Evolutionary conservation across 352 stramenopile species (phyloP), one percentile per base, ranked within the genome.

Genomic region (Phytophthora colocasiae): DNA sequence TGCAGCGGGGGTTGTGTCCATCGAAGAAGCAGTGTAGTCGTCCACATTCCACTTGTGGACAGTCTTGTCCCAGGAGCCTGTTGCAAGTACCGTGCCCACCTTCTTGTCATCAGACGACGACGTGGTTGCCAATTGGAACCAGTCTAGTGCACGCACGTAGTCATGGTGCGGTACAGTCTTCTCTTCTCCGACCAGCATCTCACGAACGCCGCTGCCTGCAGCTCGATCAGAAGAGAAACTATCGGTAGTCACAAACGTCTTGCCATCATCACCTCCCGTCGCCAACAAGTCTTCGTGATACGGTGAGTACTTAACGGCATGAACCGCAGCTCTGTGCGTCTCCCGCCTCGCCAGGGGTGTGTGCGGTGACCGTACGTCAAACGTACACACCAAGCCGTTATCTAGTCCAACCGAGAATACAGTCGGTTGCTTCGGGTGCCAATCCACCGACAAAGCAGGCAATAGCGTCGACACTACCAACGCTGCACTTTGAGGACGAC

Each of bases 111-210:
- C 27, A 6, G 54, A 52, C 41, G 45, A 14, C 11, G 52, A 10
- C 11, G 50, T 24, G 15, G 71, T 45, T 15, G 60, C 7, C 19
- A 63, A 32, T 43, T 80, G 65, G 39, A 83, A 80, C 87, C 87
- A 95, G 24, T 77, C 83, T 7, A 95, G 48, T 1, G 78, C 83
- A 22, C 84, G 87, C 8, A 95, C 80, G 41, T 95, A 95, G 66
- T 95, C 87, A 14, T 24, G 32, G 45, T 95, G 87, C 8, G 71
- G 61, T 15, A 63, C 46, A 22, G 36, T 52, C 4, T 69, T 55
- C 36, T 71, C 56, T 22, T 75, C 48, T 2, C 54, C 50, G 34
- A 65, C 43, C n/a, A 63, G 43, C 41, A 78, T 12, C 12, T 78
- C 40, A 27, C 68, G 46, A 2, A 66, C 60, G 49, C 61, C 44